Evolutionary conservation across 2,329 filamentous ascomycete species (phyloP), one percentile per base, ranked within the genome.

Genomic region (Fusarium sublunatum): DNA sequence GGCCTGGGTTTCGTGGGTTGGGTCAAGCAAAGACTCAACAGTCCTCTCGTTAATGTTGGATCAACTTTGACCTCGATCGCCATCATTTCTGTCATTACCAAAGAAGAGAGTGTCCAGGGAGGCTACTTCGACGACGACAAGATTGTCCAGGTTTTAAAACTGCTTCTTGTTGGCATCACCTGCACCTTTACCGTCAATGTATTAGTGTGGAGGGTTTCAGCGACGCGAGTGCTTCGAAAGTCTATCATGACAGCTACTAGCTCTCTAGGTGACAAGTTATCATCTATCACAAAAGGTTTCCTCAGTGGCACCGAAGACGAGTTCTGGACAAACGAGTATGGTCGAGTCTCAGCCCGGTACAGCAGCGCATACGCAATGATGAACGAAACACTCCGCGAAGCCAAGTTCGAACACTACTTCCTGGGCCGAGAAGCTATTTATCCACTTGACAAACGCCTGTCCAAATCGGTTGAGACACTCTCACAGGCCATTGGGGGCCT

Each of bases 401-500:
- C 93, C 12, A 96, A 94, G 73, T 89, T 92, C 56, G 94, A 98
- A 75, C 91, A 97, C 72, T 97, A 91, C 71, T 79, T 93, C 3
- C 75, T 92, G 5, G 94, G 94, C 2, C 88, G 86, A 3, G 93
- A 97, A 73, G 84, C 84, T 52, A 85, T 94, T 61, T 96, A 96
- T 74, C 83, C 84, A 34, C 83, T 96, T 4, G 91, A 97, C 70
- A 89, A 89, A 64, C 88, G 86, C 24, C 83, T 98, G 5, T 90
- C 94, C 40, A 90, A 92, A 71, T 94, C 91, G 65, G 86, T 98
- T 70, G 92, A 96, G 74, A 88, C 87, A 42, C 83, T 98, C 26
- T 89, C 92, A 5, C 93, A 97, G 74, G 93, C 92, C 65, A 89
- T 97, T 64, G 93, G 94, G 74, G 95, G 94, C 7, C 79, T 99